Evolutionary conservation across 2,329 filamentous ascomycete species (phyloP).

Genomic region (Ophiostoma piceae): DNA sequence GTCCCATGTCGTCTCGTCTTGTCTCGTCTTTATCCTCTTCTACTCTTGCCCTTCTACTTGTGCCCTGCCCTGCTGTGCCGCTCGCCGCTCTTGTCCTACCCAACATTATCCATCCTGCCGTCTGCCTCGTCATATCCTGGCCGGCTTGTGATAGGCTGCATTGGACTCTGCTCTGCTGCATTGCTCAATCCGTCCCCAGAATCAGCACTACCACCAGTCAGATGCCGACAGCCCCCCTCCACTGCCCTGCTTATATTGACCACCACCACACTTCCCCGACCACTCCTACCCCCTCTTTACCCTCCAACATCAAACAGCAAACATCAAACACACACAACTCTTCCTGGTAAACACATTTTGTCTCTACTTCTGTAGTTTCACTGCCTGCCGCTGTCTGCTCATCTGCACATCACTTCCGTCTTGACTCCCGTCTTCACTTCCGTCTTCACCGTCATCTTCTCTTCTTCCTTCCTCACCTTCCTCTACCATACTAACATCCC

Average conservation of each 20-base stretch:
- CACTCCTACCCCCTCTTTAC: background rate
- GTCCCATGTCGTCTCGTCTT: background rate
- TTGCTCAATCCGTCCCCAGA: slow-evolving; percentile 7
- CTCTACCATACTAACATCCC: background rate
- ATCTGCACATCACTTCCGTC: background rate
- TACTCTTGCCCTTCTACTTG: background rate
- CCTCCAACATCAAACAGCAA: slow-evolving; percentile 15
- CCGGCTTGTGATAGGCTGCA: background rate
- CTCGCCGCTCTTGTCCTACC: background rate
- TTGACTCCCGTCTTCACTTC: background rate
- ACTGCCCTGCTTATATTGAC: background rate
- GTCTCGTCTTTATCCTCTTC: background rate
- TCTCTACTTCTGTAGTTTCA: background rate
- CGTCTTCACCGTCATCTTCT: background rate
- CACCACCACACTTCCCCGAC: background rate
- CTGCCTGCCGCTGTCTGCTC: background rate
- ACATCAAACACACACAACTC: background rate
- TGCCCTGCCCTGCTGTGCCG: background rate
- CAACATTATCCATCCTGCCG: background rate
- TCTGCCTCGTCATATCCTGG: background rate
- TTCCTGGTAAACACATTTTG: background rate
- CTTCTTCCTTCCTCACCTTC: background rate
- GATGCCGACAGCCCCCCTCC: background rate
- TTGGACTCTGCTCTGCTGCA: background rate
- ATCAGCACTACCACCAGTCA: slow-evolving; percentile 12